phyloP scores from a whole-genome alignment of 106 monocot species.

The Hemerocallis citrina region DNA sequence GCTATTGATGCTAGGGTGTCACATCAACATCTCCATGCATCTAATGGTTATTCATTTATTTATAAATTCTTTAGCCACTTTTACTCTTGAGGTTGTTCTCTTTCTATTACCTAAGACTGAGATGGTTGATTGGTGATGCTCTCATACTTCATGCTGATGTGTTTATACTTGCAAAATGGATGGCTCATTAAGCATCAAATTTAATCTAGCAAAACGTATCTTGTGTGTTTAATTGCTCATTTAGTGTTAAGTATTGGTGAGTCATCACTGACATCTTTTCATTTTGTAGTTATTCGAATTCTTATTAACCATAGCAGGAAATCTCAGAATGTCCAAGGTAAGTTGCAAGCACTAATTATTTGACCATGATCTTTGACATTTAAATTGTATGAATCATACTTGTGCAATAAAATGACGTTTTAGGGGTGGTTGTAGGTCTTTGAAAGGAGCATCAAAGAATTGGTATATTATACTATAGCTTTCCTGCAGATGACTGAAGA shows the following conservation, averaged over 20 bases:
- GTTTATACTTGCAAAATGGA: no score
- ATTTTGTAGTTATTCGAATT: conserved; percentile 74
- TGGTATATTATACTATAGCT: conserved; percentile 64
- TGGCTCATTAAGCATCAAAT: no score
- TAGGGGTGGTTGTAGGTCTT: conserved; percentile 39
- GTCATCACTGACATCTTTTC: conserved; percentile 11
- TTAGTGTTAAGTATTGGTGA: background rate
- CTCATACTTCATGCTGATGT: no score
- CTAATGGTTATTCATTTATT: no score
- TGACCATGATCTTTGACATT: background rate
- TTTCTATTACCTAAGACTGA: no score
- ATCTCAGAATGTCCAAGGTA: conserved; percentile 62
- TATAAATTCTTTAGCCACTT: no score
- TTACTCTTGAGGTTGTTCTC: no score
- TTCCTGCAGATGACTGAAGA: conserved; percentile 92
- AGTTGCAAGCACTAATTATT: background rate
- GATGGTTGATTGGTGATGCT: no score
- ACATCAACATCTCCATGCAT: no score
- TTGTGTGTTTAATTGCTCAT: no score
- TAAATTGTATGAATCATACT: background rate
- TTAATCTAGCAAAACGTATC: no score
- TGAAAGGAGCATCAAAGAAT: conserved; percentile 48
- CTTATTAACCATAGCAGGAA: conserved; percentile 61
- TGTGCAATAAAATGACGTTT: background rate
- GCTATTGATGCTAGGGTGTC: no score